Evolutionary conservation across 257 asterid genomes (phyloP).

Genomic region (Capsicum rhomboideum): DNA sequence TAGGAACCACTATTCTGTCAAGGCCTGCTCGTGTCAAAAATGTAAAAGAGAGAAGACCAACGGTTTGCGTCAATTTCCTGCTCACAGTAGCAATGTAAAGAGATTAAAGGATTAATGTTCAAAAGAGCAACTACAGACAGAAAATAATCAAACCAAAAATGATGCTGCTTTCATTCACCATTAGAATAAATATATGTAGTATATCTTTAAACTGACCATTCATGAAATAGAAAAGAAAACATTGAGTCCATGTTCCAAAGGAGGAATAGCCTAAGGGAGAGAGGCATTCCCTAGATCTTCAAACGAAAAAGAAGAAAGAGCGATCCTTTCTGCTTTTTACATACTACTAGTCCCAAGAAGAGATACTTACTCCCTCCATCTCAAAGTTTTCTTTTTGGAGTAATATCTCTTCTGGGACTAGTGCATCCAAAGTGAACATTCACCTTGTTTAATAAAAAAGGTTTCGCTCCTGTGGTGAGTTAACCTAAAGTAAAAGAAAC

Average conservation of each 20-base stretch:
- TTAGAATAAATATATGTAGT: neutral
- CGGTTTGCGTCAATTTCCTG: constrained; percentile 80
- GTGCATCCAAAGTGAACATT: neutral
- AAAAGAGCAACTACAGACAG: neutral
- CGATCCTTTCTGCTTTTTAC: neutral
- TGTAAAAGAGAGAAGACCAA: constrained; percentile 89
- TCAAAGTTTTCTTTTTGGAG: neutral
- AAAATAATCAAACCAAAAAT: neutral
- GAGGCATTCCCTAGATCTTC: neutral
- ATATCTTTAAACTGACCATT: neutral
- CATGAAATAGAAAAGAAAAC: neutral
- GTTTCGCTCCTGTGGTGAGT: neutral
- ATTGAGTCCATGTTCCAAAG: neutral
- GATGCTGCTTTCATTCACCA: neutral
- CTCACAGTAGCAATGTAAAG: constrained; percentile 10
- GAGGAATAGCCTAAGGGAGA: neutral
- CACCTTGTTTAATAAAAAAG: neutral
- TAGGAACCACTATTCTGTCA: constrained; percentile 88
- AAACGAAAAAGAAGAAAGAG: neutral
- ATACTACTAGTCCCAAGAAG: neutral
- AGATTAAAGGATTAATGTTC: constrained; percentile 6
- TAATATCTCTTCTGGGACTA: neutral
- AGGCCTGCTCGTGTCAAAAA: constrained; percentile 70
- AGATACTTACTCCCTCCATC: neutral
- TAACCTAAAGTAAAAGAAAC: neutral